Percentiles rank a stretch among this genome's conserved stretches.
Evolutionary conservation across 2,329 filamentous ascomycete genomes (phyloP).

Genomic region (Botrytis fabae): DNA sequence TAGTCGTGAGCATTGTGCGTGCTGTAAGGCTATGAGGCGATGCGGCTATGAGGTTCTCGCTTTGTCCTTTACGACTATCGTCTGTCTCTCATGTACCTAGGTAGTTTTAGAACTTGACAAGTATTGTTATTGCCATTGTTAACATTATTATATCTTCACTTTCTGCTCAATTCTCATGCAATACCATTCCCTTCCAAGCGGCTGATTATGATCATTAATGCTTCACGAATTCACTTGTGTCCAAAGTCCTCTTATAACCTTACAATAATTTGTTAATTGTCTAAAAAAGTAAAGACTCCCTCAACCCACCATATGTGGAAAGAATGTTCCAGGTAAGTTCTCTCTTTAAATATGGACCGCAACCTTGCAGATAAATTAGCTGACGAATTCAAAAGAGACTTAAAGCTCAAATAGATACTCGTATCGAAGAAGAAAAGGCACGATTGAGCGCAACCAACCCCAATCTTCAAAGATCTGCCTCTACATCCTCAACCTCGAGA

Average conservation of each 20-base stretch:
- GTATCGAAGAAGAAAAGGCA: slow-evolving; percentile 89
- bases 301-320: slow-evolving; percentile 29
- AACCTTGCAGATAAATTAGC: slow-evolving; percentile 14
- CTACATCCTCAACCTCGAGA: slow-evolving; percentile 36
- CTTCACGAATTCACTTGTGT: background rate
- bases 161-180: background rate
- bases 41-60: background rate
- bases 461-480: slow-evolving; percentile 46
- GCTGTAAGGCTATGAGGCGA: background rate
- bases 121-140: background rate
- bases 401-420: slow-evolving; percentile 80
- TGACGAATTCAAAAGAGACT: slow-evolving; percentile 58
- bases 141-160: slow-evolving; percentile 1
- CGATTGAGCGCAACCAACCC: slow-evolving; percentile 52
- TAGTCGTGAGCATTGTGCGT: background rate
- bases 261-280: slow-evolving; percentile 25
- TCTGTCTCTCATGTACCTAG: background rate
- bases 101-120: slow-evolving; percentile 11
- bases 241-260: slow-evolving; percentile 17
- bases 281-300: slow-evolving; percentile 18
- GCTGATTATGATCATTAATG: slow-evolving; percentile 11
- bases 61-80: slow-evolving; percentile 5
- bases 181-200: background rate
- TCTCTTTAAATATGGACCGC: slow-evolving; percentile 17
- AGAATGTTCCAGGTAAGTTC: slow-evolving; percentile 41